Evolutionary conservation across 495 filamentous ascomycete genomes (phyloP), one percentile per base, ranked within the genome.

Genomic region (Niebla homalea): DNA sequence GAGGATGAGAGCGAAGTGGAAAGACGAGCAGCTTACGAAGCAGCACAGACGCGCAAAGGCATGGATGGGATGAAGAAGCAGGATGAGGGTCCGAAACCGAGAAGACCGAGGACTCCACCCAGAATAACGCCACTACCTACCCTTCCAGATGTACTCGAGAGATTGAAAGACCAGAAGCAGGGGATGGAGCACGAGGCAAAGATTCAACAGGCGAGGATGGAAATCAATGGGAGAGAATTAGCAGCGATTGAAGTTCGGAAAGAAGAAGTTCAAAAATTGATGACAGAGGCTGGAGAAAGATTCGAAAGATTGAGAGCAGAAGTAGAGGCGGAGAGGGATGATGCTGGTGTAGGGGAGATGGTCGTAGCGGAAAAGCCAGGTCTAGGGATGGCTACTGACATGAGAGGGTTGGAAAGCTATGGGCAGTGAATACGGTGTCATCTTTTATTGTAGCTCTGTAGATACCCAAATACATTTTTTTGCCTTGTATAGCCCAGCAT

Each of bases 1-100:
- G 67, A 70, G 16, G 83, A 89, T 57, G 85, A 87, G 54, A 87
- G 82, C 3, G 87, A 94, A 54, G 71, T 82, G 1, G 87, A 88
- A 63, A 73, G 89, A 38, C 78, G 73, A 41, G 84, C 81, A 8
- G 92, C 87, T 18, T 98, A 90, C 66, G 90, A 96, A 65, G 82
- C 80, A 3, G 81, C 86, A 18, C 92, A 98, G 66, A 87, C 87
- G 32, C 74, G 80, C 35, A 84, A 84, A 10, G 89, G 84, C 2
- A 85, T 84, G 77, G 84, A 83, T 51, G 74, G 78, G n/a, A 62
- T 81, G 46, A 66, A 71, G 10, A 69, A 61, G 52, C 68, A 60
- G 25, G 64, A 67, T 23, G 44, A 57, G 39, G 47, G 21, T 63
- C 67, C 38, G 49, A 59, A 25, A 18, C 56, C 50, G 1, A 35